Base-by-base conservation (phyloP, 768 basidiomycete species). In the Rhizopogon rudus region DNA sequence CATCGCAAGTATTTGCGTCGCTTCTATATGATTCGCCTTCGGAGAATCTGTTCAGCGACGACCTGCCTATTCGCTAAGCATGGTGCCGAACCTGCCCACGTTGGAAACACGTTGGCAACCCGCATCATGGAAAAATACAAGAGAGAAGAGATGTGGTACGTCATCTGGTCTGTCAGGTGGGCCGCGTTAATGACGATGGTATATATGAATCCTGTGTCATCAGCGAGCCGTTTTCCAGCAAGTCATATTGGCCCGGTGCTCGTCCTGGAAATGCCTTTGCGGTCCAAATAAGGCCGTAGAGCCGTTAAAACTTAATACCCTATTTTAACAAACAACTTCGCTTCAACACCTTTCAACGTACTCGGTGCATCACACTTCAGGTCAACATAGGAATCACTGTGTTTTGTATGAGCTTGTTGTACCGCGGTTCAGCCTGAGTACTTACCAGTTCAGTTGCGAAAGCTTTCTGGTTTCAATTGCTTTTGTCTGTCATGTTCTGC, bases 161-260 rank as follows among this genome's bases (percentile, higher is more conserved):
- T 50, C 53, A 54, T 54, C 6, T 44, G 33, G 45, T 9, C 20
- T 49, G 20, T 54, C 52, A 50, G 46, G 3, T 40, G 46, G 13
- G 12, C 8, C 17, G 13, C 4, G 12, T 5, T 29, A 5, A n/a
- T 29, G n/a, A 10, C 25, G 9, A 25, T 25, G 25, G 43, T 13
- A 44, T 28, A 9, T 44, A 8, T 25, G 25, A 25, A 25, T 25
- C 25, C 25, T 25, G 25, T 25, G 25, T 25, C 25, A 25, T 25
- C 25, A 25, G 4, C 25, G 25, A 25, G 25, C 25, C 25, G 25
- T 25, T 25, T 25, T 25, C 25, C 25, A 25, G 25, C 25, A 25
- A 25, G 25, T 25, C 25, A 25, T 25, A 25, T 25, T 25, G 25
- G 25, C 25, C 25, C 25, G 25, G 9, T 28, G 16, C 16, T 8